phyloP scores from a whole-genome alignment of 371 early-diverging fungal genomes.

The Mortierella sp. region DNA sequence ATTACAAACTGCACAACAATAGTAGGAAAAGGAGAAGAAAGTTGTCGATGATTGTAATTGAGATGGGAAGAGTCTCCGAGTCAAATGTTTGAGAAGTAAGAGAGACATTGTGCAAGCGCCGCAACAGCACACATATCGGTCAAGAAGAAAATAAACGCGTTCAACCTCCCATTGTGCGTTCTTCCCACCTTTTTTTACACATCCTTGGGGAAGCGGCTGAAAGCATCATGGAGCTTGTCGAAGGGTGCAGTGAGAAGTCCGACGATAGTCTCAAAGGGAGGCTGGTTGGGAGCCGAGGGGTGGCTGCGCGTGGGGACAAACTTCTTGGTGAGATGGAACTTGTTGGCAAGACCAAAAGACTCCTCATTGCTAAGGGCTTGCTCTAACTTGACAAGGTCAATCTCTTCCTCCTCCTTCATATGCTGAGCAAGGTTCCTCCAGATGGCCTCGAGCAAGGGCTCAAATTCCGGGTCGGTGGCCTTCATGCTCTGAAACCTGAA shows the following conservation, averaged over 20 bases:
- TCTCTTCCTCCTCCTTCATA: slow-evolving; percentile 42
- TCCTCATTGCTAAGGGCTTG: slow-evolving; percentile 2
- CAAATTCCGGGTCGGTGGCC: slow-evolving; percentile 20
- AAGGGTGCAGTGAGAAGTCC: slow-evolving; percentile 36
- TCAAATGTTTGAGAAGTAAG: too few species aligned
- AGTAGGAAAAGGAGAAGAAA: too few species aligned
- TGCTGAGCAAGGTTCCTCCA: slow-evolving; percentile 32
- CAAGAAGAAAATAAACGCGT: too few species aligned
- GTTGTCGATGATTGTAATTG: too few species aligned
- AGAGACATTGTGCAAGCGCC: too few species aligned
- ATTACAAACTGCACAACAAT: too few species aligned
- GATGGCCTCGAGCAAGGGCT: slow-evolving; percentile 6
- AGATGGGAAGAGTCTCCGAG: too few species aligned
- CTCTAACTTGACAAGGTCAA: slow-evolving; percentile 26
- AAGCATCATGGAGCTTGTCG: slow-evolving; percentile 29
- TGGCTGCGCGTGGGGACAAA: slow-evolving; percentile 44
- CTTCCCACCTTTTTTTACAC: neutral
- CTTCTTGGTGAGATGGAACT: slow-evolving; percentile 34
- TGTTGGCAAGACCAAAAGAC: slow-evolving; percentile 12
- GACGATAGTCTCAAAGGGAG: slow-evolving; percentile 42
- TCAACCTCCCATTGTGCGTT: neutral
- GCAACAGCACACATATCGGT: too few species aligned
- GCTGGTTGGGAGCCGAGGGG: slow-evolving; percentile 36
- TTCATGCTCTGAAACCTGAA: slow-evolving; percentile 30
- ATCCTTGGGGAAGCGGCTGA: slow-evolving; percentile 26